phyloP scores from a whole-genome alignment of 2,329 filamentous ascomycete genomes.

The Parafenestella ontariensis region DNA sequence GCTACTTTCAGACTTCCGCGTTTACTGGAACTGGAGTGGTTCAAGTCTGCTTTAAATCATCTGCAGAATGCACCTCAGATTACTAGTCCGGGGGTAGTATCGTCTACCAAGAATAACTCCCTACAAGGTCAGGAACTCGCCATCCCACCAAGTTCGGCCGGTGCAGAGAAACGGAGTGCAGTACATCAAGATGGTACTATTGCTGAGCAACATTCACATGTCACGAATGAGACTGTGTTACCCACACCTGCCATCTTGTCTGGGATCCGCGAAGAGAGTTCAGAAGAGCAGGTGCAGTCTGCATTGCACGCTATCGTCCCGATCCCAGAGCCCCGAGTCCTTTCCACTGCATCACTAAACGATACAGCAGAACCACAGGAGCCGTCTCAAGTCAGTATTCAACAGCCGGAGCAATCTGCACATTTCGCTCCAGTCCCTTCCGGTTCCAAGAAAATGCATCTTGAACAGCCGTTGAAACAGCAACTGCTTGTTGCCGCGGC shows the following conservation, averaged over 20 bases:
- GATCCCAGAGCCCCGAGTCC: background rate
- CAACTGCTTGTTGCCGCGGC: background rate
- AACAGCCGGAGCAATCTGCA: background rate
- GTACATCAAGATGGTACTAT: background rate
- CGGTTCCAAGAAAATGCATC: background rate
- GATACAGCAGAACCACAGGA: background rate
- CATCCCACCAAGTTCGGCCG: background rate
- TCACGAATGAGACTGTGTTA: background rate
- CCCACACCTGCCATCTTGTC: background rate
- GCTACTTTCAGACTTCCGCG: conserved; percentile 50
- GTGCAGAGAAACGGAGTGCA: background rate
- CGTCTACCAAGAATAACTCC: background rate
- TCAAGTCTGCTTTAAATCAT: conserved; percentile 10
- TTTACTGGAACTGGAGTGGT: conserved; percentile 49
- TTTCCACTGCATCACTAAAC: background rate
- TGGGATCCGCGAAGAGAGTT: background rate
- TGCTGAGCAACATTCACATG: background rate
- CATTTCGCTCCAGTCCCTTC: background rate
- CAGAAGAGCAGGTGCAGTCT: background rate
- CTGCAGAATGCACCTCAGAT: background rate
- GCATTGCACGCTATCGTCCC: background rate
- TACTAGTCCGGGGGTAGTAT: background rate
- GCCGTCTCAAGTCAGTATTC: background rate
- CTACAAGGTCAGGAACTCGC: background rate
- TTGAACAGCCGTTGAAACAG: background rate